Evolutionary conservation across 768 basidiomycete species (phyloP), one percentile per base, ranked within the genome.

Genomic region (Rhodosporidiobolus sp.): DNA sequence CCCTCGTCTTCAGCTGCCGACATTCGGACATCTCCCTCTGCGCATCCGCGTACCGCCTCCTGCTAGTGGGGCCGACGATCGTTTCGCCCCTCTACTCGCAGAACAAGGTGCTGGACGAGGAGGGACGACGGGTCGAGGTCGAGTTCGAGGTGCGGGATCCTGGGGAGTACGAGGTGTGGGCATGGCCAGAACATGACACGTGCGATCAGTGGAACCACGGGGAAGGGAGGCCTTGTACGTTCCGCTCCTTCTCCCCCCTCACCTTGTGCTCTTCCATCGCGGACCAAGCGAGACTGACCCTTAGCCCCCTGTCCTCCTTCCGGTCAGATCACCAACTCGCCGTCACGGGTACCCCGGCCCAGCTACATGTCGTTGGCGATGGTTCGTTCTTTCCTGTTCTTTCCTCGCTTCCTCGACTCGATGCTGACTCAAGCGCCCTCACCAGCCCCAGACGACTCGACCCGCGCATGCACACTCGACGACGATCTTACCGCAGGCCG

Each of bases 21-120:
- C 69, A 70, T 43, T 16, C 48, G 35, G 63, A 70, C 38, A 12
- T 59, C 30, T 35, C 50, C 11, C 62, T 64, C n/a, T 70, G 69
- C 54, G 56, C 69, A 3, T 19, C 28, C 4, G 49, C 56, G 28
- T 70, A 70, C 56, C 69, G 69, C 30, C 28, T 70, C 26, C 38
- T 70, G 11, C 43, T 70, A 16, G 34, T 48, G 50, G 69, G 69
- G 12, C 69, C 69, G n/a, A 59, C 62, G 30, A 52, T 70, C 6
- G 32, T 28, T 24, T 58, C 63, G 34, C 63, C 69, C 11, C 30
- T 17, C 20, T 35, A 64, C 57, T 10, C 19, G 20, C 35, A 58
- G 38, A 53, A 57, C 16, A 3, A 2, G 28, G 56, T n/a, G 28
- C 48, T 63, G n/a, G 62, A 53, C 57, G 38, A 46, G 12, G 16